These are phyloP conservation scores for Nakaseomyces delphensis DNA, from an alignment of 1,139 yeast species.

Conservation along the genomic window DNA sequence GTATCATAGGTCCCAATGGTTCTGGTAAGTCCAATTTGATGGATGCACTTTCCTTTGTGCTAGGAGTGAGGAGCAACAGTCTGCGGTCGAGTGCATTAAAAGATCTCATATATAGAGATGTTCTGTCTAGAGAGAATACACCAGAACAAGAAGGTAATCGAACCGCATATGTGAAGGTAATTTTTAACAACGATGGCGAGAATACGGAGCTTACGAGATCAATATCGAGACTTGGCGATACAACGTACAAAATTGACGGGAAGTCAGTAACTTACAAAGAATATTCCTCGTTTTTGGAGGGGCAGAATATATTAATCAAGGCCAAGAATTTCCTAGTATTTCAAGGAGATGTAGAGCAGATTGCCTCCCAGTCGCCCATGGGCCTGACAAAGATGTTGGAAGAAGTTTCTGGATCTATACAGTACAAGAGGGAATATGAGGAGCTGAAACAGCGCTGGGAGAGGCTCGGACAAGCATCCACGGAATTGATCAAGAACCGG, in stretches of 20 bases:
- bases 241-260: slow-evolving; percentile 64
- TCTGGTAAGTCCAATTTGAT: slow-evolving; percentile 96
- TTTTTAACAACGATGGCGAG: slow-evolving; percentile 58
- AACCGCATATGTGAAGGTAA: slow-evolving; percentile 72
- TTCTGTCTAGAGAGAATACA: slow-evolving; percentile 23
- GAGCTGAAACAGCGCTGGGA: slow-evolving; percentile 56
- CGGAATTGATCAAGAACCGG: slow-evolving; percentile 60
- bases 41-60: slow-evolving; percentile 95
- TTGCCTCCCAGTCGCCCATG: slow-evolving; percentile 77
- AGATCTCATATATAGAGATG: slow-evolving; percentile 77
- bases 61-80: slow-evolving; percentile 74
- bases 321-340: slow-evolving; percentile 90
- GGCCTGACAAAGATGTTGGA: slow-evolving; percentile 73
- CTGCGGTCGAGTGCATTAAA: slow-evolving; percentile 65
- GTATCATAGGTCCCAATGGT: slow-evolving; percentile 96
- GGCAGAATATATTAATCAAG: slow-evolving; percentile 78
- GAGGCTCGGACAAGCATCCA: slow-evolving; percentile 55
- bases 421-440: slow-evolving; percentile 62
- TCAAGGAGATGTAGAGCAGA: slow-evolving; percentile 93
- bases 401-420: slow-evolving; percentile 73
- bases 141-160: slow-evolving; percentile 16
- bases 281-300: slow-evolving; percentile 57
- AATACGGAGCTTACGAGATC: slow-evolving; percentile 34
- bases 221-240: slow-evolving; percentile 48
- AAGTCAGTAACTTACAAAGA: slow-evolving; percentile 53